Evolutionary conservation across 2,329 filamentous ascomycete species (phyloP), one percentile per base, ranked within the genome.

Genomic region (Fusarium sp.): DNA sequence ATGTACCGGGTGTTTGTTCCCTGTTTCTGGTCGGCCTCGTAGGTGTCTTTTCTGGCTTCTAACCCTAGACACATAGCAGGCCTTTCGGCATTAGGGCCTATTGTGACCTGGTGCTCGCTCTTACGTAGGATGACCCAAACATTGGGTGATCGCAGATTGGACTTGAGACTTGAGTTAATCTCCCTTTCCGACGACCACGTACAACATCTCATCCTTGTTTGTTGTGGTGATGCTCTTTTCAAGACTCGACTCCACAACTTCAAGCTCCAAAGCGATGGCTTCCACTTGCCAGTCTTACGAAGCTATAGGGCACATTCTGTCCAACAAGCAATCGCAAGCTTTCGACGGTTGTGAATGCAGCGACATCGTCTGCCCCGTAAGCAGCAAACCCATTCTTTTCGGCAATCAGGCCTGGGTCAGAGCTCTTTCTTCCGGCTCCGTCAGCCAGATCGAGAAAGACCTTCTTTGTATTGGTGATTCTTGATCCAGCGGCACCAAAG

Each of bases 281-380:
- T 3, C 83, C 83, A 44, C 81, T 81, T 2, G 91, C 90, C 71
- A 95, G 79, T 44, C 91, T 82, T 37, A 95, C 92, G 78, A 96
- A 96, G 76, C 91, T 93, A 75, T 92, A 94, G 6, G 90, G 90
- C 53, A 95, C 91, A 72, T 95, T 95, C 77, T 95, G 91, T 9
- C 92, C 92, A 10, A 94, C 90, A 21, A 96, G 80, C 56, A 93
- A 75, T 65, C 91, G 82, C 51, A 95, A 76, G 44, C 88, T 94
- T 76, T 95, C 90, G 6, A 94, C 91, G 3, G 90, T 93, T 19
- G 90, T 93, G 78, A 93, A 95, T 0, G 91, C 91, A 53, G 88
- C 89, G 29, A 93, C 89, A 74, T 96, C 91, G 21, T 88, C 89
- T 15, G 89, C 85, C 2, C 89, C 90, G 71, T 94, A 95, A 7